phyloP scores from a whole-genome alignment of 495 filamentous ascomycete genomes.

The Tuber microsphaerosporum region DNA sequence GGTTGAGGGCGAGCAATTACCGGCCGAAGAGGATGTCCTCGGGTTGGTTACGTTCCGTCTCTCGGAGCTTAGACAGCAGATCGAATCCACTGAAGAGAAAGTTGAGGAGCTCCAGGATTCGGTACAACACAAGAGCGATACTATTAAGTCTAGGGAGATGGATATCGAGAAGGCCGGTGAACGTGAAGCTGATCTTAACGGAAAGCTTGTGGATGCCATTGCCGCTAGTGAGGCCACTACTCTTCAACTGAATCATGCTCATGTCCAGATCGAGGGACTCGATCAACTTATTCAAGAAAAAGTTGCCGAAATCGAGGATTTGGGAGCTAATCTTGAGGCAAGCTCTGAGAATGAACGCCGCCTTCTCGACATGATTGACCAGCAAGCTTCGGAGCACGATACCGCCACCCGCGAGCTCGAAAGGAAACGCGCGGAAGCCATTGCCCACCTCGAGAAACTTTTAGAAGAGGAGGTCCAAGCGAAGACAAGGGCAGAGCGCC shows the following conservation, averaged over 20 bases:
- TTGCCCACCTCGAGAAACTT: conserved; percentile 18
- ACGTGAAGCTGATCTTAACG: conserved; percentile 20
- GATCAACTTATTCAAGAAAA: conserved; percentile 16
- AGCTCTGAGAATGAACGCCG: conserved; percentile 9
- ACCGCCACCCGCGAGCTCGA: conserved; percentile 11
- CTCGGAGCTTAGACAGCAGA: conserved; percentile 24
- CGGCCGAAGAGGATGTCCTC: conserved; percentile 9
- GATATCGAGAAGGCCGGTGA: conserved; percentile 16
- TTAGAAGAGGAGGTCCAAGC: conserved; percentile 11
- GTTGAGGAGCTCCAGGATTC: conserved; percentile 26
- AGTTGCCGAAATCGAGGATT: conserved; percentile 14
- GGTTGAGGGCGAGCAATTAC: conserved; percentile 5
- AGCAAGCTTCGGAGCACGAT: conserved; percentile 15
- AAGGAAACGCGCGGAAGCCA: conserved; percentile 2
- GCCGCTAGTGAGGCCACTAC: conserved; percentile 8
- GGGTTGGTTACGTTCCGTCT: conserved; percentile 23
- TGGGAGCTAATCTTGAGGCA: conserved; percentile 18
- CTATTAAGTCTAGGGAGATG: conserved; percentile 22
- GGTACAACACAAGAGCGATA: conserved; percentile 19
- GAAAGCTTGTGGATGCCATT: conserved; percentile 11
- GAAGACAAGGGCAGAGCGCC: conserved; percentile 17
- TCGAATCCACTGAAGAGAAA: conserved; percentile 20
- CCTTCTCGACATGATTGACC: conserved; percentile 18
- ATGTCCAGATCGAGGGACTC: conserved; percentile 18
- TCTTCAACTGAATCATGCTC: conserved; percentile 11